Evolutionary conservation across 169 alveolate species (phyloP).

Genomic region (Eimeria necatrix): DNA sequence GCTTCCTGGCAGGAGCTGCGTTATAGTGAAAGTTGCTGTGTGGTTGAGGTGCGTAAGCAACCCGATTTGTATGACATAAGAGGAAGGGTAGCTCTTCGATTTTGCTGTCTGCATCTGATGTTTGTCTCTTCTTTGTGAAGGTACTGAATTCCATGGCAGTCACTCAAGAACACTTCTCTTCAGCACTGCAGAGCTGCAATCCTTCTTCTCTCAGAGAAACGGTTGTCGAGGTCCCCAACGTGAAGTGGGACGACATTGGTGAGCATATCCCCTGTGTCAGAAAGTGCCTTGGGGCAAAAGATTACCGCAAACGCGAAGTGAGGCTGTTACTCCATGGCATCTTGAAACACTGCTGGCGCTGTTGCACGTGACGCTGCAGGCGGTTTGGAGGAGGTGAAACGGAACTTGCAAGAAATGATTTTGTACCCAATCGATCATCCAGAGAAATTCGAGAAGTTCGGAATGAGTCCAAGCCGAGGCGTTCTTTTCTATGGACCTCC

Average conservation of each 20-base stretch:
- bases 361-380: conserved; percentile 12
- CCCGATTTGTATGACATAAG: neutral
- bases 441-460: conserved; percentile 97
- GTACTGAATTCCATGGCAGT: conserved; percentile 98
- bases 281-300: neutral
- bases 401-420: conserved; percentile 98
- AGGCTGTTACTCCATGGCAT: too few species aligned
- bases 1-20: neutral
- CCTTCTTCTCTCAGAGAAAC: conserved; percentile 99
- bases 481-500: conserved; percentile 99
- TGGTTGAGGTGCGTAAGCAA: too few species aligned
- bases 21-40: too few species aligned
- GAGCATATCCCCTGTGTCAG: conserved; percentile 87
- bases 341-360: conserved; percentile 54
- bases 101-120: neutral
- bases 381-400: conserved; percentile 83
- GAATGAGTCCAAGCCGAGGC: conserved; percentile 99
- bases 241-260: conserved; percentile 99
- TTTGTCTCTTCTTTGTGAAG: neutral
- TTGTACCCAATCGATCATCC: conserved; percentile 95
- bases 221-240: conserved; percentile 99
- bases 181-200: conserved; percentile 98
- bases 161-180: conserved; percentile 98
- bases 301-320: neutral
- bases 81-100: neutral